Evolutionary conservation across 2,329 filamentous ascomycete species (phyloP).

Genomic region (Zymoseptoria brevis): DNA sequence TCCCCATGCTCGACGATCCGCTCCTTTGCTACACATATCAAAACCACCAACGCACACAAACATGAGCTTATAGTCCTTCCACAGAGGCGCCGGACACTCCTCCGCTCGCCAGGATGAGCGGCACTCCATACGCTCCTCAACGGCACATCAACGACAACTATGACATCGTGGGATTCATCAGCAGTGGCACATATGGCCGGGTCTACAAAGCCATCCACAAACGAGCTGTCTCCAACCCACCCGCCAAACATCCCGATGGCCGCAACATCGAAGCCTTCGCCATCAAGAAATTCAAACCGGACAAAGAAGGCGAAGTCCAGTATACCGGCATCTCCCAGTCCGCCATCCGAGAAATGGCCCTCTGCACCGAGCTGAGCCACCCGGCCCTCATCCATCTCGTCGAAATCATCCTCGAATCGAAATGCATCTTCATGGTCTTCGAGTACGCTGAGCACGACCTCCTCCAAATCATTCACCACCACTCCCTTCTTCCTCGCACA

Average conservation of each 20-base stretch:
- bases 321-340: conserved; percentile 98
- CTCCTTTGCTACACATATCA: no score
- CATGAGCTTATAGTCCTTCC: conserved; percentile 4
- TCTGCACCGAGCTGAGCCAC: conserved; percentile 87
- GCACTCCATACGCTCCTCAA: conserved; percentile 55
- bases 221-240: conserved; percentile 52
- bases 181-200: conserved; percentile 92
- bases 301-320: conserved; percentile 94
- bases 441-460: conserved; percentile 98
- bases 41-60: not conserved
- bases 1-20: no score
- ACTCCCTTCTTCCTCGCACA: conserved; percentile 79
- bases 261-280: conserved; percentile 69
- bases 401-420: conserved; percentile 95
- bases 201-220: conserved; percentile 96
- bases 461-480: conserved; percentile 95
- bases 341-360: conserved; percentile 91
- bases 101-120: conserved; percentile 27
- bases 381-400: conserved; percentile 82
- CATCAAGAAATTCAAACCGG: conserved; percentile 98
- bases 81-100: conserved; percentile 24
- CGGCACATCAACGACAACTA: conserved; percentile 87
- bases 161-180: conserved; percentile 96
- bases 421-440: conserved; percentile 99
- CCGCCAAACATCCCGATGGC: conserved; percentile 25